A percentile compares a stretch with the other conserved stretches of the same genome.
These are phyloP conservation scores for Zymoseptoria ardabiliae DNA, from an alignment of 2,329 filamentous ascomycete genomes.

Conservation along the genomic window DNA sequence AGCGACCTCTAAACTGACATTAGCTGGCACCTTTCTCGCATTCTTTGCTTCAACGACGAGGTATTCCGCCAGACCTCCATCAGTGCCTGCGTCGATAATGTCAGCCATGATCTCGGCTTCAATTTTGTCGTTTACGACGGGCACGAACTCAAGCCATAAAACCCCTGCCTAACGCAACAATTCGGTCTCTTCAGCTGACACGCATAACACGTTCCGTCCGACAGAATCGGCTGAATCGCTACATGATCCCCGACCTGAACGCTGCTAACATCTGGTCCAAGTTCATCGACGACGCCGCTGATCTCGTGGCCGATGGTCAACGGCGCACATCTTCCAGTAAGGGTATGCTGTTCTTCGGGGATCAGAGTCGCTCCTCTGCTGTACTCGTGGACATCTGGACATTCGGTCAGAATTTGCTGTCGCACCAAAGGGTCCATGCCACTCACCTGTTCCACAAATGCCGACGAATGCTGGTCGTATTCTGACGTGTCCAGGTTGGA, in stretches of 20 bases:
- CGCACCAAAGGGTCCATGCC: not conserved
- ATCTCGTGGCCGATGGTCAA: slow-evolving; percentile 16
- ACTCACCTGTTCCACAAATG: slow-evolving; percentile 13
- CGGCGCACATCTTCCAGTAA: slow-evolving; percentile 11
- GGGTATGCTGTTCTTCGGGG: slow-evolving; percentile 1
- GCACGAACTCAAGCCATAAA: slow-evolving; percentile 3
- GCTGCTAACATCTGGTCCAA: slow-evolving; percentile 15
- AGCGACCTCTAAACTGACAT: not conserved
- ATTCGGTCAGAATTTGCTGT: not conserved
- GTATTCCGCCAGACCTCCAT: slow-evolving; percentile 29
- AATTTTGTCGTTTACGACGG: not conserved
- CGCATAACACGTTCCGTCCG: slow-evolving; percentile 8
- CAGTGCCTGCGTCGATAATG: not conserved
- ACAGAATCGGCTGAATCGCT: slow-evolving; percentile 11
- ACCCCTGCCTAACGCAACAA: slow-evolving; percentile 5
- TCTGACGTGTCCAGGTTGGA: slow-evolving; percentile 10
- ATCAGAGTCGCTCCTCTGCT: not conserved
- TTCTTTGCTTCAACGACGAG: slow-evolving; percentile 6
- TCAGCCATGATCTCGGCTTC: not conserved
- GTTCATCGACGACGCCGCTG: slow-evolving; percentile 9
- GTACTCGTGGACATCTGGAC: slow-evolving; percentile 20
- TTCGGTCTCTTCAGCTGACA: slow-evolving; percentile 8
- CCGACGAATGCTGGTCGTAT: slow-evolving; percentile 13
- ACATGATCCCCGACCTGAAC: slow-evolving; percentile 11
- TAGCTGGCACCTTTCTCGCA: not conserved